Base-by-base conservation (phyloP, 2,329 filamentous ascomycete species). In the Claviceps capensis region DNA sequence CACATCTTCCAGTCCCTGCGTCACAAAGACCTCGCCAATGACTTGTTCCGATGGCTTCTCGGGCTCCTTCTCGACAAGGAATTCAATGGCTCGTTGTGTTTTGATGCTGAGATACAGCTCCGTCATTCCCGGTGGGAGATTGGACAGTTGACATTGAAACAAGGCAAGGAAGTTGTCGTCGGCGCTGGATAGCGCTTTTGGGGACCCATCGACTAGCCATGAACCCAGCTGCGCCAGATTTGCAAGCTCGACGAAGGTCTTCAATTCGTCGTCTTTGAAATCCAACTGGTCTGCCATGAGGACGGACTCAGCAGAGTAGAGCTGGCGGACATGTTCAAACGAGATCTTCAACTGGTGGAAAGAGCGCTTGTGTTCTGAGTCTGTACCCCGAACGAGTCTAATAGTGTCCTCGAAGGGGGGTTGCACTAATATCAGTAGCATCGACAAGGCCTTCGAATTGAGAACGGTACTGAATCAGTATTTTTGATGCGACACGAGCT, bases 1-100 rank as follows among this genome's bases (percentile, higher is more conserved):
- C 45, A 68, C 67, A 11, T 72, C 70, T 26, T 83, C 73, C 2
- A 86, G 65, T 4, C 83, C 70, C 8, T 74, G 68, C 6, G 75
- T 71, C 38, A 87, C 30, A 34, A 34, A 72, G 3, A 79, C 71
- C 50, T 80, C 75, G 11, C 75, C 73, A 16, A 83, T 62, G 17
- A 75, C 67, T 16, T 79, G 75, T 14, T 79, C 77, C 14, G 71
- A 67, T 16, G 61, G 60, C 49, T 79, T 66, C 16, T 72, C 75
- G 51, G 75, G 77, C 1, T 72, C 68, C 47, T 76, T 64, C 6
- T 67, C 68, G 43, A 74, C 69, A 19, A 84, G 67, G 11, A 72
- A 71, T 46, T 75, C 68, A 53, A 85, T 80, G 48, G 83, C 65
- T 53, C 67, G 61, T 48, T 74, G 72, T 0, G 71, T 72, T 58